These are phyloP conservation scores for Petunia secreta DNA, from an alignment of 257 asterid genomes.

Conservation along the genomic window DNA sequence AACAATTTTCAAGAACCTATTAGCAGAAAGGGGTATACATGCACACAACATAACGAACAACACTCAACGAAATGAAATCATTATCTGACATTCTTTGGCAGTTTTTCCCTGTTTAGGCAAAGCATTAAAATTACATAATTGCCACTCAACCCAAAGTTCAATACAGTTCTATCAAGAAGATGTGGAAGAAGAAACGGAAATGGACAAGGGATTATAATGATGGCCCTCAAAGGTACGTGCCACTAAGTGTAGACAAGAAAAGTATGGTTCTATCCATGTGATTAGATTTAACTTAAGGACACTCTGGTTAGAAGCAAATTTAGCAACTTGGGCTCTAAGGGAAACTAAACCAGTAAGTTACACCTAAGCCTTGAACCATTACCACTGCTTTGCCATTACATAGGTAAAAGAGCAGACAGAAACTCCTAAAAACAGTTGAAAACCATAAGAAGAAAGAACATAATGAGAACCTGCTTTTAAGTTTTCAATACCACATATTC, in stretches of 20 bases:
- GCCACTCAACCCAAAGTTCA: background rate
- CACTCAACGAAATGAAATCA: constrained; percentile 1
- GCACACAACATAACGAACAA: background rate
- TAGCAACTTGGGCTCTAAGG: background rate
- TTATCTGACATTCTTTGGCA: background rate
- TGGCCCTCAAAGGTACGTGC: background rate
- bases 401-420: background rate
- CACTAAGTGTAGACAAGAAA: background rate
- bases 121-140: background rate
- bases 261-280: background rate
- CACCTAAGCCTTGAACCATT: constrained; percentile 1
- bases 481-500: background rate
- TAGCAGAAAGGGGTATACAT: background rate
- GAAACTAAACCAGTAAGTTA: background rate
- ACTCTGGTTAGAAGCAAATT: background rate
- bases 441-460: background rate
- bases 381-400: constrained; percentile 1
- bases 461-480: background rate
- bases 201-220: background rate
- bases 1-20: background rate
- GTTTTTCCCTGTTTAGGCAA: background rate
- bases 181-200: background rate
- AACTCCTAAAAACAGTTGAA: background rate
- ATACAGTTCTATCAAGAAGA: background rate
- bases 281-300: background rate